Base-by-base conservation (phyloP, 2,329 filamentous ascomycete genomes). In the Myriosclerotinia curreyana region DNA sequence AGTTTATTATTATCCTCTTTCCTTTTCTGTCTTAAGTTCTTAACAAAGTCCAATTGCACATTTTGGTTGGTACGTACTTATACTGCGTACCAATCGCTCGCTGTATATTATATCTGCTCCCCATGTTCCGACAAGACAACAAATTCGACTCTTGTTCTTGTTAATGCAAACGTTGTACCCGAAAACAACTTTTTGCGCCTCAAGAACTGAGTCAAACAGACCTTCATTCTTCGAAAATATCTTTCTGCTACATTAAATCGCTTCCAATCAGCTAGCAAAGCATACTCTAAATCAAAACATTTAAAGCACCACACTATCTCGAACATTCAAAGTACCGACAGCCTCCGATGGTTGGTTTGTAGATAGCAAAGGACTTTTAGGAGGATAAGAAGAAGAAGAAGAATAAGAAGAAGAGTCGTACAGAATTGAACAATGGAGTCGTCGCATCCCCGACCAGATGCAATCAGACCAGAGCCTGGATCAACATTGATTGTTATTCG, bases 401-500 rank as follows among this genome's bases (percentile, higher is more conserved):
- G 42, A n/a, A 46, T 20, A 7, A 48, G 48, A 25, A 3, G 15
- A 36, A 48, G 44, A 48, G 42, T n/a, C 9, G 28, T n/a, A 58
- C 44, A 48, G 56, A 60, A 70, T 68, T 66, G 62, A 69, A 55
- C 61, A 65, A 77, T 75, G 66, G 77, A 80, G 55, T 64, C 70
- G 54, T 64, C 70, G 66, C 70, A 66, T 60, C 75, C 73, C 58
- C 68, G 74, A 67, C 81, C 65, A 51, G 65, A 68, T 28, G 65
- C 69, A 51, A 44, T 60, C 25, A 61, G 79, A 75, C 86, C 85
- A 72, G 84, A 86, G 36, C 79, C 84, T 68, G 88, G 88, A 75
- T 86, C 90, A 71, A 83, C 86, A 63, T 78, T 91, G 70, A 76
- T 90, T 69, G 88, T 91, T 70, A 88, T 91, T 72, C 88, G 88